Evolutionary conservation across 306 rosid genomes (phyloP), one percentile per base, ranked within the genome.

Genomic region (Dalbergia cultrata): DNA sequence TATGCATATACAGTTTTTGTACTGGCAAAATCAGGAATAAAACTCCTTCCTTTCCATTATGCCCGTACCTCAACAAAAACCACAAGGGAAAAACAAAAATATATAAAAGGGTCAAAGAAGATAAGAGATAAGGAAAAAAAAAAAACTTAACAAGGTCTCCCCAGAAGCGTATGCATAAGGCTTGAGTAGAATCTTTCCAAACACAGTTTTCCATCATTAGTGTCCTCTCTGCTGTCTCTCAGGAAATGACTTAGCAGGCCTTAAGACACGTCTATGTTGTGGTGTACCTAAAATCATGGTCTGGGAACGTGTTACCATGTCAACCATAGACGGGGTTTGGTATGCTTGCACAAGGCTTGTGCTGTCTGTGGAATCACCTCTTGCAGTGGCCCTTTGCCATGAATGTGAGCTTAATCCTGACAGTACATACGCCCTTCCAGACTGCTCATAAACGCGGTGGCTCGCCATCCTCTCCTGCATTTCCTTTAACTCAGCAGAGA

Each of bases 391-490:
- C 84, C 99, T 89, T 82, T 96, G 99, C 92, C 90, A 89, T 66
- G 98, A 90, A 80, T 96, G 99, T 13, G 99, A 93, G 89, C 99
- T 96, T 85, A 96, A 81, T 75, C 99, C 99, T 17, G 99, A 96
- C 39, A 96, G 58, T 47, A 96, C 93, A 45, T 96, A 96, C 19
- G 99, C 99, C 84, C 99, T 86, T 78, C 99, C 99, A 0, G 99
- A 90, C n/a, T 93, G 90, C 89, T 95, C 97, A 2, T 95, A 95
- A 19, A 90, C 86, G 1, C 86, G 96, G 2, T 84, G 94, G 78
- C 78, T 93, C 1, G 92, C 94, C 98, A 95, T 95, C 85, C 99
- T 93, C 14, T 89, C 98, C 57, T 93, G 92, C 97, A 95, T 95
- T 85, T 95, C 98, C 86, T 88, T 93, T 66, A 95, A 83, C 80